phyloP scores from a whole-genome alignment of 192 early-diverging fungal species.

The Entomortierella chlamydospora region DNA sequence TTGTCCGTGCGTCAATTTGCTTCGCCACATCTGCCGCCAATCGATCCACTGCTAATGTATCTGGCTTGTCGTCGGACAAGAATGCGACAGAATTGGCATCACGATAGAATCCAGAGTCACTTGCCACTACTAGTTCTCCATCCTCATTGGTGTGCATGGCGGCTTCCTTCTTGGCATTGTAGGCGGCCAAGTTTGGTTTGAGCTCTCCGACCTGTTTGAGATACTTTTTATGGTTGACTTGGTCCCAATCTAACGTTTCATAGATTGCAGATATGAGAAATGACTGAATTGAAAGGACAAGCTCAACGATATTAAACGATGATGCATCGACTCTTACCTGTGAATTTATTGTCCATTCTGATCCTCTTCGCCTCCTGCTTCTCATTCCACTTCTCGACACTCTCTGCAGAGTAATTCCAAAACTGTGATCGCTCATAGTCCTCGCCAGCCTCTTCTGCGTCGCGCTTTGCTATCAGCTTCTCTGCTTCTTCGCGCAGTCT shows the following conservation, averaged over 20 bases:
- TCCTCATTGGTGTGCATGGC: constrained; percentile 55
- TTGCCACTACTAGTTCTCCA: constrained; percentile 49
- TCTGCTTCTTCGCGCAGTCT: constrained; percentile 79
- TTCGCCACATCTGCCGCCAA: constrained; percentile 79
- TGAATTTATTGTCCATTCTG: constrained; percentile 82
- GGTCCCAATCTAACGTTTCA: constrained; percentile 83
- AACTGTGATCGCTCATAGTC: constrained; percentile 89
- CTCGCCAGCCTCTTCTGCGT: constrained; percentile 73
- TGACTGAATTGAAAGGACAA: too few relatives aligned
- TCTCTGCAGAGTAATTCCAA: constrained; percentile 87
- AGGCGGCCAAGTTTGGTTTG: constrained; percentile 84
- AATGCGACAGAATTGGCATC: constrained; percentile 78
- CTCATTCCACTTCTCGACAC: constrained; percentile 87
- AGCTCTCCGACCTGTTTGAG: constrained; percentile 79
- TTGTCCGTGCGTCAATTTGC: constrained; percentile 74
- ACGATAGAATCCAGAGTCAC: constrained; percentile 66
- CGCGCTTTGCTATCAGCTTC: constrained; percentile 70
- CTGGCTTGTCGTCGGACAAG: constrained; percentile 70
- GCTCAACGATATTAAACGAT: background rate
- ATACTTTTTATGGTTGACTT: constrained; percentile 92
- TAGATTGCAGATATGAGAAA: too few relatives aligned
- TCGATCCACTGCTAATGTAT: constrained; percentile 72
- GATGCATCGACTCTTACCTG: constrained; percentile 59
- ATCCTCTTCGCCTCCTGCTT: constrained; percentile 78
- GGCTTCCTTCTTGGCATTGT: constrained; percentile 74